Conservation (phyloP, 2,329 filamentous ascomycete species). For the Hymenoscyphus infarciens region DNA sequence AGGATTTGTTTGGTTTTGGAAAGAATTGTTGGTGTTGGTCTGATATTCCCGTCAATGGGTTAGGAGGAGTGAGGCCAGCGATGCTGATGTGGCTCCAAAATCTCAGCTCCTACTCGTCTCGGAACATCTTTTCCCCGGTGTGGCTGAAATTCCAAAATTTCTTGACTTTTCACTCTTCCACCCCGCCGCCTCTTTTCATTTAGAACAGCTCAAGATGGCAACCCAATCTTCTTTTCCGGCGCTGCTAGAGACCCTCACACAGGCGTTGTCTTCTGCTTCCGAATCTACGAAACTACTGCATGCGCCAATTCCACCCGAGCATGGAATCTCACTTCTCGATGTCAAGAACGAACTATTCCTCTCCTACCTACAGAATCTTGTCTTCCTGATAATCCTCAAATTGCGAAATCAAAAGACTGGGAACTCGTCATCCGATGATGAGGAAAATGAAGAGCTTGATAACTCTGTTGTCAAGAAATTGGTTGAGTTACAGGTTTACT, state of each 20-base stretch:
- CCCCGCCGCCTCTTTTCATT: background rate
- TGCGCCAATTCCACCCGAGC: constrained; percentile 67
- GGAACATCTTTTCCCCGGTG: background rate
- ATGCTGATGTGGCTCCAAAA: background rate
- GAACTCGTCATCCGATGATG: constrained; percentile 30
- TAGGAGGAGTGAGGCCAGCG: background rate
- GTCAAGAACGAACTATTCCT: constrained; percentile 96
- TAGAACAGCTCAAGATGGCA: constrained; percentile 40
- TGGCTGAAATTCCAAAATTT: background rate
- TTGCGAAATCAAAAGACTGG: constrained; percentile 53
- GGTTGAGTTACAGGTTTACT: constrained; percentile 84
- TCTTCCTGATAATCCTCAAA: constrained; percentile 81
- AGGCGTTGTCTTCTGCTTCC: constrained; percentile 56
- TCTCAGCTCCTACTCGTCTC: background rate
- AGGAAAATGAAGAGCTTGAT: constrained; percentile 46
- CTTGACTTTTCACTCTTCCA: background rate
- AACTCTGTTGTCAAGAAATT: constrained; percentile 78
- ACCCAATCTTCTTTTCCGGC: constrained; percentile 47
- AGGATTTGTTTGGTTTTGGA: background rate
- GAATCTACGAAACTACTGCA: constrained; percentile 62
- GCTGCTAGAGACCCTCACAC: constrained; percentile 52
- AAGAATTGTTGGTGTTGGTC: background rate
- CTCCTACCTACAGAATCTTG: constrained; percentile 91
- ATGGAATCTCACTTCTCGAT: constrained; percentile 92
- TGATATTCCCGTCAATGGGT: background rate